Conservation (phyloP, 148 eudicot species). For the Chenopodium album region DNA sequence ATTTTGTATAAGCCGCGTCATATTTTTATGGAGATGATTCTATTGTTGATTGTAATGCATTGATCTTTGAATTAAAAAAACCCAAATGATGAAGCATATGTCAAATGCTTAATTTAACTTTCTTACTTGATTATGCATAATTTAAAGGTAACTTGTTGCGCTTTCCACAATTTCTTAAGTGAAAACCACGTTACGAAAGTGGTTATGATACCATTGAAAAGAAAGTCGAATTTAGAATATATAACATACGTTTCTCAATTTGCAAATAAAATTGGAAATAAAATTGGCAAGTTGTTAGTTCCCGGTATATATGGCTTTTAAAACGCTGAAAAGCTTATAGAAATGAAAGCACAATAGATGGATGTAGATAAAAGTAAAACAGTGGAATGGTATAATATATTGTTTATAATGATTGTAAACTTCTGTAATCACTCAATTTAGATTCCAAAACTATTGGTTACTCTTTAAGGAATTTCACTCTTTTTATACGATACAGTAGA, state of each 20-base stretch:
- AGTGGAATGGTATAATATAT: not conserved
- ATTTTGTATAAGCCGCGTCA: too few relatives aligned
- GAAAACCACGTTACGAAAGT: too few relatives aligned
- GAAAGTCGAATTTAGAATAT: too few relatives aligned
- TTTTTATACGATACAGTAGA: not conserved
- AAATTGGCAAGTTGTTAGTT: not conserved
- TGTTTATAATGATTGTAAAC: not conserved
- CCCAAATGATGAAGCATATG: too few relatives aligned
- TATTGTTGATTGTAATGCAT: not conserved
- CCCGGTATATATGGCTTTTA: not conserved
- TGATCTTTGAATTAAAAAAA: too few relatives aligned
- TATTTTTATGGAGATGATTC: not conserved
- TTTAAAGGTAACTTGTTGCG: too few relatives aligned
- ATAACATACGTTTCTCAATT: too few relatives aligned
- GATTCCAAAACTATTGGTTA: conserved; percentile 6
- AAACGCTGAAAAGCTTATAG: not conserved
- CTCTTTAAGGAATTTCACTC: conserved; percentile 2
- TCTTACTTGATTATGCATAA: too few relatives aligned
- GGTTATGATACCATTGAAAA: too few relatives aligned
- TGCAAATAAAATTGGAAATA: not conserved
- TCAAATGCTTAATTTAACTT: too few relatives aligned
- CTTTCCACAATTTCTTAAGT: too few relatives aligned
- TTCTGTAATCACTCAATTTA: not conserved
- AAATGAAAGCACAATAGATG: conserved; percentile 12
- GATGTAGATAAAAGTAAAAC: not conserved